These are phyloP conservation scores for Nitzschia inconspicua DNA, from an alignment of 108 stramenopile species.

Conservation along the genomic window DNA sequence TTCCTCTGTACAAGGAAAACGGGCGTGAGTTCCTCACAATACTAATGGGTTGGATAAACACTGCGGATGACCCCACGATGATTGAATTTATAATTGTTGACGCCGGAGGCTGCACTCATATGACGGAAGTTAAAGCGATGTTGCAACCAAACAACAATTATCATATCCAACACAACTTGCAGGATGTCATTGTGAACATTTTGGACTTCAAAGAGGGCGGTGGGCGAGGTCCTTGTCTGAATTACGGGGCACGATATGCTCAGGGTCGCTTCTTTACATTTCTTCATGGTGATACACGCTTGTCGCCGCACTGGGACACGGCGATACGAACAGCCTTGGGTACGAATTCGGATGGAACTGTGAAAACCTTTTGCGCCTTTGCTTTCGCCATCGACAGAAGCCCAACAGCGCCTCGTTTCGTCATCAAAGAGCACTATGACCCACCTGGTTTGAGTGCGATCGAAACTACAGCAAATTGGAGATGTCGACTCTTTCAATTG, in stretches of 20 bases:
- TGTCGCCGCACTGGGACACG: conserved; percentile 57
- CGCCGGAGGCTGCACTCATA: not conserved
- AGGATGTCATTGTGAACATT: conserved; percentile 34
- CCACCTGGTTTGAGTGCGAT: conserved; percentile 61
- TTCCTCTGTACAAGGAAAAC: not conserved
- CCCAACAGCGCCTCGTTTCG: conserved; percentile 17
- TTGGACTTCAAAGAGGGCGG: conserved; percentile 44
- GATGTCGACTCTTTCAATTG: conserved; percentile 42
- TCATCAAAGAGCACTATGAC: conserved; percentile 9
- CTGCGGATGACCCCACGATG: not conserved
- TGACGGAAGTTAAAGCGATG: not conserved
- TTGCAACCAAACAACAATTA: not conserved
- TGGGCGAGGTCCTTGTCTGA: conserved; percentile 79
- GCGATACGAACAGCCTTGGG: conserved; percentile 14
- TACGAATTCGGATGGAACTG: not conserved
- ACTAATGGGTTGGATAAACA: not conserved
- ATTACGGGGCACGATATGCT: conserved; percentile 65
- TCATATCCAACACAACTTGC: too few relatives aligned
- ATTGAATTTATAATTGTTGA: not conserved
- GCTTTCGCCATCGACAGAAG: conserved; percentile 62
- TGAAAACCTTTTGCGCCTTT: conserved; percentile 62
- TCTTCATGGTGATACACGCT: conserved; percentile 73
- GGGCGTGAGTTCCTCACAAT: not conserved
- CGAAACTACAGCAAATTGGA: conserved; percentile 45
- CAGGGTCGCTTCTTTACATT: conserved; percentile 63